A percentile compares a stretch with the other conserved stretches of the same genome.
Evolutionary conservation across 192 early-diverging fungal species (phyloP).

Genomic region (Endogone sp.): DNA sequence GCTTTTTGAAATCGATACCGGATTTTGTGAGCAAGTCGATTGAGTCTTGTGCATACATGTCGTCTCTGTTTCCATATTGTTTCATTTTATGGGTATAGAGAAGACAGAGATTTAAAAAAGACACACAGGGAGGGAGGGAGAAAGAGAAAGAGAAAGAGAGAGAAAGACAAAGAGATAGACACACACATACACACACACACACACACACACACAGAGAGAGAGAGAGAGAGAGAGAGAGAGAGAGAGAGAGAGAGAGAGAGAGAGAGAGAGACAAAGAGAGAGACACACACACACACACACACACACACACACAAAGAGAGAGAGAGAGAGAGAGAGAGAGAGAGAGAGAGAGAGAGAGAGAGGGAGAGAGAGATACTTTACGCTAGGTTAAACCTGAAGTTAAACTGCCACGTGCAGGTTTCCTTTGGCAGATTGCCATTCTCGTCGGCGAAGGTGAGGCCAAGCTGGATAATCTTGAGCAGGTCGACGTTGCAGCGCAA

Average conservation of each 20-base stretch:
- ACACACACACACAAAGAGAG: no score
- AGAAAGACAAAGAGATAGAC: no score
- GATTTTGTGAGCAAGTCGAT: conserved; percentile 96
- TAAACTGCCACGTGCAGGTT: conserved; percentile 97
- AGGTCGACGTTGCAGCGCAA: conserved; percentile 97
- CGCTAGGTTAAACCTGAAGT: conserved; percentile 95
- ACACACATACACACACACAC: no score
- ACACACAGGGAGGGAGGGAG: background rate
- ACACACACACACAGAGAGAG: no score
- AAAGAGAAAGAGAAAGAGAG: no score
- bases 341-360: background rate
- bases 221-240: no score
- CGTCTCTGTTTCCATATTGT: conserved; percentile 52
- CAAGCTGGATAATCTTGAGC: conserved; percentile 96
- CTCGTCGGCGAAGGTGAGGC: conserved; percentile 90
- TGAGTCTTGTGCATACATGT: conserved; percentile 99
- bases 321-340: no score
- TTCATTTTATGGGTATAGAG: no score
- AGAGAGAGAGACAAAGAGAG: no score
- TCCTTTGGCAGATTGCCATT: conserved; percentile 81
- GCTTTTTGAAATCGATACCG: conserved; percentile 96
- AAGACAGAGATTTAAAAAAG: no score
- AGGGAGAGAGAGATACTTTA: conserved; percentile 40
- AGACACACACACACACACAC: no score
- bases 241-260: no score